Conservation (phyloP, 495 filamentous ascomycete species). For the Penicillium roqueforti region DNA sequence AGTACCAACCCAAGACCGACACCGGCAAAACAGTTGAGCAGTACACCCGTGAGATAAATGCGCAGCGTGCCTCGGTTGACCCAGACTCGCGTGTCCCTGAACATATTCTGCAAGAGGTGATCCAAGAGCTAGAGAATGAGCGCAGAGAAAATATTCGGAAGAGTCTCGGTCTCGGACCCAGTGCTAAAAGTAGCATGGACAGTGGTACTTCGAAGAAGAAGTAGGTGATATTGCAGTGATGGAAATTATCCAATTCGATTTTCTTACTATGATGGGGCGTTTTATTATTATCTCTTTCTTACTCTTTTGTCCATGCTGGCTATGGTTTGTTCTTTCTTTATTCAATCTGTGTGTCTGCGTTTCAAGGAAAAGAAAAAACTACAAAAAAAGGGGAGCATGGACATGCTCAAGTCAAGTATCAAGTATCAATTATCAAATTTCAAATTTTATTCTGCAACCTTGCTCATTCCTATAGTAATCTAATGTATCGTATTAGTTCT, state of each 20-base stretch:
- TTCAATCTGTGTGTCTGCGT: neutral
- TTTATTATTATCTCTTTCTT: neutral
- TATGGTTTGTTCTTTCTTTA: neutral
- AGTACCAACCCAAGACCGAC: constrained; percentile 1
- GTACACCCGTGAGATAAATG: constrained; percentile 1
- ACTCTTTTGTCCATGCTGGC: neutral
- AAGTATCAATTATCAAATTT: neutral
- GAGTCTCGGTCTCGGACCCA: neutral
- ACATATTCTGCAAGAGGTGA: neutral
- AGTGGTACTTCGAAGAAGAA: neutral
- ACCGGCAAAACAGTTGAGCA: constrained; percentile 5
- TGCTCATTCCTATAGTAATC: neutral
- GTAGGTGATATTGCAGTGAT: neutral
- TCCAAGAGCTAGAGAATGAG: neutral
- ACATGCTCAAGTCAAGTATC: neutral
- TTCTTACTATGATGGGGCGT: neutral
- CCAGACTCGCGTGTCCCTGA: neutral
- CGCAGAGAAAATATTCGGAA: neutral
- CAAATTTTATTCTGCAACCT: neutral
- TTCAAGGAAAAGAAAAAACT: neutral
- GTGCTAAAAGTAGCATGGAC: neutral
- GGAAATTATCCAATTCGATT: neutral
- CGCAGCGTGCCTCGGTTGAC: neutral
- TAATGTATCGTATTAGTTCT: neutral
- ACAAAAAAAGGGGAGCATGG: neutral